A percentile compares a stretch with the other conserved stretches of the same genome.
Conservation (phyloP, 805 yeast genomes). For the Metschnikowia henanensis region DNA sequence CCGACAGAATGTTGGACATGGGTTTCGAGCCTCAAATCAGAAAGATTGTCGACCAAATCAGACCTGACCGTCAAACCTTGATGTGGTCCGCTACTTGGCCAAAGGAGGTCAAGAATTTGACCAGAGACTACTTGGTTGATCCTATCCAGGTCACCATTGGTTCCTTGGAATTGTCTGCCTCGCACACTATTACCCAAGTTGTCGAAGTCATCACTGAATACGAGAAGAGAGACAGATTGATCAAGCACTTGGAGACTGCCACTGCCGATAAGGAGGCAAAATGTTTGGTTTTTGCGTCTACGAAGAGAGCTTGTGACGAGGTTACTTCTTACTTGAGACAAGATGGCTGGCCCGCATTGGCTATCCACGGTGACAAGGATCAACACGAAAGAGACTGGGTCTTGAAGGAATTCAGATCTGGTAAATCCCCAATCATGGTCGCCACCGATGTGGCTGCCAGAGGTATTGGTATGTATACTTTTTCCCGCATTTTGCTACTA, state of each 20-base stretch:
- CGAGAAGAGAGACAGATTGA: conserved; percentile 86
- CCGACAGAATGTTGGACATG: conserved; percentile 99
- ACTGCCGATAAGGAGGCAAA: conserved; percentile 82
- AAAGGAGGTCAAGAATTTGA: conserved; percentile 93
- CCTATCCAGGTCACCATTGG: conserved; percentile 97
- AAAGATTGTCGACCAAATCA: conserved; percentile 93
- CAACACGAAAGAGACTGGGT: conserved; percentile 98
- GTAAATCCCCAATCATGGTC: conserved; percentile 90
- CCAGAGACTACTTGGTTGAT: conserved; percentile 94
- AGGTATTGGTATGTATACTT: conserved; percentile 99
- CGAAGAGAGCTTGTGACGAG: conserved; percentile 98
- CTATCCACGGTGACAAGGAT: conserved; percentile 99
- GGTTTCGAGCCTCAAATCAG: conserved; percentile 99
- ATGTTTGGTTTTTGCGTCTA: conserved; percentile 96
- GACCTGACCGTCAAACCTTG: conserved; percentile 98
- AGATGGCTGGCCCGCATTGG: conserved; percentile 94
- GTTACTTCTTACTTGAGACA: conserved; percentile 87
- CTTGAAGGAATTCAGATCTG: conserved; percentile 87
- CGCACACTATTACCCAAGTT: too few species aligned
- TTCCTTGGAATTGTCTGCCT: too few species aligned
- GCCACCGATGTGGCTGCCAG: conserved; percentile 99
- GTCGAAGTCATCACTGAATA: too few species aligned
- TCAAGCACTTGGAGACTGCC: conserved; percentile 79
- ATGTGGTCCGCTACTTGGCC: conserved; percentile 99
- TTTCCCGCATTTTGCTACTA: conserved; percentile 22